Base-by-base conservation (phyloP, 768 basidiomycete genomes). In the Wakefieldia striispora region DNA sequence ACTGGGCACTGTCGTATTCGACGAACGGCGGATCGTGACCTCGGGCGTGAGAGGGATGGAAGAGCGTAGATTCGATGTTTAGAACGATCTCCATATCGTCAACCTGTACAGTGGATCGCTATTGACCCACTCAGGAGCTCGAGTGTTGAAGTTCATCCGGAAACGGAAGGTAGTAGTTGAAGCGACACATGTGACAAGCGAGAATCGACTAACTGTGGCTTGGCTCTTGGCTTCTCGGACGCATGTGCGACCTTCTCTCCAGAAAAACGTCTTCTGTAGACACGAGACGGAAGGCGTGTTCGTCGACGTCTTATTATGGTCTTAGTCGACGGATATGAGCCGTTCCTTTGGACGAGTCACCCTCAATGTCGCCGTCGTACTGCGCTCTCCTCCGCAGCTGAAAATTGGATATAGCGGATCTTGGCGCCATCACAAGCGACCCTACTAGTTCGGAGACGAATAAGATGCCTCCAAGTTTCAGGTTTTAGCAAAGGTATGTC, bases 1-100 rank as follows among this genome's bases (percentile, higher is more conserved):
- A 31, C 29, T 64, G 50, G 77, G 81, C 7, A 75, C 75, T 5
- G 74, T 89, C 38, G 76, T 74, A 21, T 91, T 91, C 63, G 88
- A 91, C 59, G 88, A 90, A 52, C 77, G 86, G 60, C 71, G 82
- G 58, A 87, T 90, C 47, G 75, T 89, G 53, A 85, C 67, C 19
- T 66, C 70, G 26, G 63, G 66, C 19, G 51, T 56, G 8, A 55
- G 58, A 38, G 70, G 68, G 33, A 50, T 68, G 33, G 70, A 69
- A 46, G 66, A 69, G 12, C 63, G 70, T 35, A 57, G 68, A 41
- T 69, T 69, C 27, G 70, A 71, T 51, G 49, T 71, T n/a, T 69
- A 64, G 51, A 23, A 34, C 6, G 29, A n/a, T 34, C 9, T n/a
- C 27, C 20, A 17, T 41, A 40, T 47, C 17, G 27, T 50, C 29